Evolutionary conservation across 2,329 filamentous ascomycete species (phyloP).

Genomic region (Balansia obtecta): DNA sequence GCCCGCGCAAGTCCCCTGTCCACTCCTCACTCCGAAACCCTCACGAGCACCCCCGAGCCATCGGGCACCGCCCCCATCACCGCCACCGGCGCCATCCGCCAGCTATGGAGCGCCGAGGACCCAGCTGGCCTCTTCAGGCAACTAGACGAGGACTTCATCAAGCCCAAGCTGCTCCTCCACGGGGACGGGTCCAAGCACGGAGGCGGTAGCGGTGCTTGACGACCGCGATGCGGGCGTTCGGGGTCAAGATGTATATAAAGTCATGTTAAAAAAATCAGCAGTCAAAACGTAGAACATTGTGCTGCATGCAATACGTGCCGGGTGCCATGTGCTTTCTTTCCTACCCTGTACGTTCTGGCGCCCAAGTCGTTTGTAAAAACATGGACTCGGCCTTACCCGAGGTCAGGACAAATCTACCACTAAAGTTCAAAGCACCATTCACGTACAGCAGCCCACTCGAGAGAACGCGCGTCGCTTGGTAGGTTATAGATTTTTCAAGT

Average conservation of each 20-base stretch:
- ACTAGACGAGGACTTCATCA: conserved; percentile 92
- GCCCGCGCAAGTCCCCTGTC: conserved; percentile 15
- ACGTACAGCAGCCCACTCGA: background rate
- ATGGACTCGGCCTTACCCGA: no score
- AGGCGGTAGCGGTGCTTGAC: conserved; percentile 4
- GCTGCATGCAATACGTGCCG: no score
- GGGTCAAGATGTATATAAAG: no score
- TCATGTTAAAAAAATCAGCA: no score
- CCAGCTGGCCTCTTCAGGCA: conserved; percentile 83
- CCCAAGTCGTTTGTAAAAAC: no score
- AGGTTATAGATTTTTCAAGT: no score
- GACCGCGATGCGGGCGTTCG: no score
- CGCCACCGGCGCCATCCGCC: conserved; percentile 63
- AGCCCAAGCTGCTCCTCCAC: conserved; percentile 78
- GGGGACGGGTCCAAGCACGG: conserved; percentile 30
- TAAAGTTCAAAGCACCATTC: background rate
- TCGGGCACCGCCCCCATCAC: conserved; percentile 38
- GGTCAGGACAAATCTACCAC: background rate
- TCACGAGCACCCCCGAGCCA: conserved; percentile 18
- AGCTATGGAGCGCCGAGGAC: conserved; percentile 76
- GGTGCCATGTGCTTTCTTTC: no score
- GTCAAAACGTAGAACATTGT: no score
- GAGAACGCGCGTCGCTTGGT: no score
- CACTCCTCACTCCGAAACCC: conserved; percentile 15
- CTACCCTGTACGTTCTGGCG: no score